Evolutionary conservation across 2,329 filamentous ascomycete genomes (phyloP).

Genomic region (Phyllosticta ampelicida): DNA sequence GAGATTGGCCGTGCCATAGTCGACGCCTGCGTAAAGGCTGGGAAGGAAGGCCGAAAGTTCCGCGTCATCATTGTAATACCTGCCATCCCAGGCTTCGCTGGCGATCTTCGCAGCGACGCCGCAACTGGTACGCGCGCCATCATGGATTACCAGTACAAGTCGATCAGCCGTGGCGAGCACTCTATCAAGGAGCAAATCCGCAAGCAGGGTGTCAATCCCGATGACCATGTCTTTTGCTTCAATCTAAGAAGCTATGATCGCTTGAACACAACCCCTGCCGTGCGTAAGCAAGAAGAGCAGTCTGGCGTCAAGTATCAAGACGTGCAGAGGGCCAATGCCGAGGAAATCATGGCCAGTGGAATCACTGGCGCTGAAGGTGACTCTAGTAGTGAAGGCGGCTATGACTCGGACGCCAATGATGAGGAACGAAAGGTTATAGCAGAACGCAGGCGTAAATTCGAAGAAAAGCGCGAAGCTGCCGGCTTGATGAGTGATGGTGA

Average conservation of each 20-base stretch:
- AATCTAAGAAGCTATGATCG: conserved; percentile 90
- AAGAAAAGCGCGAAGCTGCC: conserved; percentile 31
- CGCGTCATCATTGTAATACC: conserved; percentile 84
- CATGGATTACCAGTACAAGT: conserved; percentile 98
- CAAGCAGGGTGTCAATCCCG: conserved; percentile 63
- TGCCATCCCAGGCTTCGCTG: conserved; percentile 85
- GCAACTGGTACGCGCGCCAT: conserved; percentile 79
- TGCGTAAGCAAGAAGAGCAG: conserved; percentile 66
- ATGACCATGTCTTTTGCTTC: conserved; percentile 80
- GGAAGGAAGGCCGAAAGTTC: conserved; percentile 77
- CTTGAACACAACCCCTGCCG: conserved; percentile 66
- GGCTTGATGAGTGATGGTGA: conserved; percentile 20
- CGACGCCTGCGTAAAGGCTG: conserved; percentile 73
- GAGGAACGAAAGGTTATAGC: conserved; percentile 35
- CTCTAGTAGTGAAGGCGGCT: conserved; percentile 18
- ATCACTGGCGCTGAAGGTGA: conserved; percentile 44
- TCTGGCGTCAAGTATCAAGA: conserved; percentile 78
- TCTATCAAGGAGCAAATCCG: conserved; percentile 77
- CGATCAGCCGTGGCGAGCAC: conserved; percentile 80
- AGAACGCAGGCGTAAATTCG: conserved; percentile 37
- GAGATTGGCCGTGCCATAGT: conserved; percentile 82
- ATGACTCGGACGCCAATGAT: conserved; percentile 11
- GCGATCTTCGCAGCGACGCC: conserved; percentile 72
- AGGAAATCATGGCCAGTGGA: conserved; percentile 71
- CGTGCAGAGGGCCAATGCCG: conserved; percentile 76